Conservation (phyloP, 345 rosid species). For the Toxicodendron radicans region DNA sequence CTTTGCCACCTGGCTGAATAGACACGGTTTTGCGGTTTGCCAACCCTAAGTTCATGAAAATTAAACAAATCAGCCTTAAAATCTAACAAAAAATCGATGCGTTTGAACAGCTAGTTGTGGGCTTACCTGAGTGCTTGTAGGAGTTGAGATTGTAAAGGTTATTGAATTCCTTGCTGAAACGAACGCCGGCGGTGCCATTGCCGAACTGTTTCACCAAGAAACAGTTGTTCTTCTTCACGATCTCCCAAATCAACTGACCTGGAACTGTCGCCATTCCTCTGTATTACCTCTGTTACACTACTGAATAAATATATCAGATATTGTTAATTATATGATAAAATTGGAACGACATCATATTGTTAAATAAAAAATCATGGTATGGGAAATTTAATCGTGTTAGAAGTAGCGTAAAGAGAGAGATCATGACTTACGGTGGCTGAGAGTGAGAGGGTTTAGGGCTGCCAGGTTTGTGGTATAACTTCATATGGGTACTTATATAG, state of each 20-base stretch:
- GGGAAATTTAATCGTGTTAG: background rate
- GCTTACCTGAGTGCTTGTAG: slow-evolving; percentile 73
- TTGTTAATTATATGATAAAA: background rate
- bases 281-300: background rate
- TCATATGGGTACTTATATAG: background rate
- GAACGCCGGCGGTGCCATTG: slow-evolving; percentile 53
- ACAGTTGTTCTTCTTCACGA: slow-evolving; percentile 70
- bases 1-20: slow-evolving; percentile 59
- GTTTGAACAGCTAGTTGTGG: background rate
- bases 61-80: background rate
- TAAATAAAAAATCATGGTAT: background rate
- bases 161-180: slow-evolving; percentile 75
- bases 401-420: background rate
- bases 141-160: slow-evolving; percentile 77
- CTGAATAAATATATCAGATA: background rate
- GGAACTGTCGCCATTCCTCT: slow-evolving; percentile 66
- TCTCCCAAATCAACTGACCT: slow-evolving; percentile 75
- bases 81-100: background rate
- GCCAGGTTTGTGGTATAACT: background rate
- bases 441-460: background rate
- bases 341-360: background rate
- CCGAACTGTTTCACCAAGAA: slow-evolving; percentile 81
- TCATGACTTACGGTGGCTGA: background rate
- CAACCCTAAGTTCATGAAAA: slow-evolving; percentile 37
- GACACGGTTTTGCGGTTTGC: slow-evolving; percentile 58